Percentiles rank a stretch among this genome's conserved stretches.
These are phyloP conservation scores for Vachellia collinsii DNA, from an alignment of 306 rosid species.

Conservation along the genomic window DNA sequence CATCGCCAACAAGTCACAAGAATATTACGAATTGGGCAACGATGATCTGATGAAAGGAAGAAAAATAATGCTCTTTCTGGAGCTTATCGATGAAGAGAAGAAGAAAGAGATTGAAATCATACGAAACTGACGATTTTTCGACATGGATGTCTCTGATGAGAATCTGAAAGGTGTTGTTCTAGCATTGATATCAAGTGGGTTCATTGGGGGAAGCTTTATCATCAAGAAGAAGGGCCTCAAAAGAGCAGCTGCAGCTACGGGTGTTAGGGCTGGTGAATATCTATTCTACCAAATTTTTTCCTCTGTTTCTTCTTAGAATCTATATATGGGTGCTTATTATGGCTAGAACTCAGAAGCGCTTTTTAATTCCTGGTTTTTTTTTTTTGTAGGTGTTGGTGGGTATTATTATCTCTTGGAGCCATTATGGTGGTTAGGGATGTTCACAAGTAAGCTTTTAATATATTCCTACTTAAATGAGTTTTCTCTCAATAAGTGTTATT, in stretches of 20 bases:
- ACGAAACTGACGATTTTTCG: slow-evolving; percentile 33
- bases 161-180: slow-evolving; percentile 67
- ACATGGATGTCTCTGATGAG: slow-evolving; percentile 59
- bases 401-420: slow-evolving; percentile 84
- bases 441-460: slow-evolving; percentile 61
- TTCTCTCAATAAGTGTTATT: slow-evolving; percentile 19
- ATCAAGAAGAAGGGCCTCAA: slow-evolving; percentile 86
- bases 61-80: slow-evolving; percentile 33
- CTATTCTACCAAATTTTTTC: not conserved
- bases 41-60: slow-evolving; percentile 40
- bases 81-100: slow-evolving; percentile 55
- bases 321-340: slow-evolving; percentile 12
- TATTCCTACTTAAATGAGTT: slow-evolving; percentile 21
- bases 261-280: slow-evolving; percentile 73
- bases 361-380: slow-evolving; percentile 37
- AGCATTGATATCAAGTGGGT: slow-evolving; percentile 76
- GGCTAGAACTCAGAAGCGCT: not conserved
- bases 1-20: slow-evolving; percentile 1
- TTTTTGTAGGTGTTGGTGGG: slow-evolving; percentile 71
- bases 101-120: slow-evolving; percentile 26
- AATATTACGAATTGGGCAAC: slow-evolving; percentile 31
- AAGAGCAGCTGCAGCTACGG: slow-evolving; percentile 76
- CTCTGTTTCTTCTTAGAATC: not conserved
- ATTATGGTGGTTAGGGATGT: slow-evolving; percentile 88
- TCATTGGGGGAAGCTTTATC: slow-evolving; percentile 85